Conservation (phyloP, 2,329 filamentous ascomycete genomes). For the Colletotrichum lini region DNA sequence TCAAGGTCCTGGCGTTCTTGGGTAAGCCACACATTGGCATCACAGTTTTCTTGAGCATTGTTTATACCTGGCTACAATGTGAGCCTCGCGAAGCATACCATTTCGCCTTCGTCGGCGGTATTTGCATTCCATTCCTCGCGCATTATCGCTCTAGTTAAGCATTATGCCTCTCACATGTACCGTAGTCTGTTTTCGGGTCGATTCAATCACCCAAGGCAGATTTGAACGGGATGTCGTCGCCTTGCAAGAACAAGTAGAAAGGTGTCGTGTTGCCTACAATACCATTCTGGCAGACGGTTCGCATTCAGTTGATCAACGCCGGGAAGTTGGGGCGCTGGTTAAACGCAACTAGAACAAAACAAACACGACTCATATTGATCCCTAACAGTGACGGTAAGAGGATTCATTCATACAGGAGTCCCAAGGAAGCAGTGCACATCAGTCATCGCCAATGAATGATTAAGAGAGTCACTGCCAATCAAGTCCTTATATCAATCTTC, state of each 20-base stretch:
- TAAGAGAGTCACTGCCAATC: too few species aligned
- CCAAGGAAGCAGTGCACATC: too few species aligned
- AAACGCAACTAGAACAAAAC: too few species aligned
- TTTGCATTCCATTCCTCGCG: too few species aligned
- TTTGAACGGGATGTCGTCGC: background rate
- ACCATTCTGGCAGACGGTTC: background rate
- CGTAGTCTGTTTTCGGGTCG: background rate
- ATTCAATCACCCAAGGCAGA: background rate
- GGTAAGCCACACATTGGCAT: background rate
- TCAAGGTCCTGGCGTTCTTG: conserved; percentile 28
- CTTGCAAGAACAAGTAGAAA: background rate
- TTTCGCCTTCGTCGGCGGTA: background rate
- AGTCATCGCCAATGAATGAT: too few species aligned
- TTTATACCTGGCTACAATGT: conserved; percentile 28
- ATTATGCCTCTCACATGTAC: background rate
- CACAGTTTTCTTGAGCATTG: conserved; percentile 14
- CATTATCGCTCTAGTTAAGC: background rate
- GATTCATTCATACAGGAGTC: too few species aligned
- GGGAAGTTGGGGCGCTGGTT: too few species aligned
- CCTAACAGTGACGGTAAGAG: too few species aligned
- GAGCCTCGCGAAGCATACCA: background rate
- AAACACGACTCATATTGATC: too few species aligned
- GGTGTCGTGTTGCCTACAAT: background rate
- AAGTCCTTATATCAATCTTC: too few species aligned
- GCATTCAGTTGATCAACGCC: background rate